Evolutionary conservation across 1,284 basidiomycete genomes (phyloP), one percentile per base, ranked within the genome.

Genomic region (Bjerkandera adusta): DNA sequence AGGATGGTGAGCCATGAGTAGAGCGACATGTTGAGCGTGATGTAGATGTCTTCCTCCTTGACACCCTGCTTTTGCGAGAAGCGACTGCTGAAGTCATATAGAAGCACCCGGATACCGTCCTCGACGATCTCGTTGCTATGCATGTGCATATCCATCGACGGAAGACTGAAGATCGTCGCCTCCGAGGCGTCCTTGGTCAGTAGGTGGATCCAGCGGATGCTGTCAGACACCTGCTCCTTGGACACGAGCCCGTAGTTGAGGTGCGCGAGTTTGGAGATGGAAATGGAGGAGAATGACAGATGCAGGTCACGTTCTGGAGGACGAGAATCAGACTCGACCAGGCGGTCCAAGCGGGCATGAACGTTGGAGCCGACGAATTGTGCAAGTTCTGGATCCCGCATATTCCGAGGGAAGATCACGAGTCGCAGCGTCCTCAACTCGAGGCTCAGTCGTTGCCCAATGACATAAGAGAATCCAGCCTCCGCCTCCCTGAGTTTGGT

Each of bases 61-160:
- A 26, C 34, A 12, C 73, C 76, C 43, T 72, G 69, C 18, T 71
- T 68, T 34, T 77, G 74, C 27, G 75, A 64, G 60, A 90, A 90
- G 45, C 75, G 70, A 58, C 85, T 89, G 62, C 81, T 70, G 65
- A 91, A 91, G 57, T 85, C 79, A 56, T 91, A 91, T 4, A 71
- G 59, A 16, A 91, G 70, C 10, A 65, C 62, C 36, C 68, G 68
- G 27, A 56, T 57, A 10, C 57, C 49, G 12, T 75, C 72, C 40
- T 70, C 65, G 13, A 63, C 45, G 3, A 56, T 61, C 57, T 89
- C 83, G 49, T 87, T 77, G 53, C 84, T 87, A 40, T 70, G 65
- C 87, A 91, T 91, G 43, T 76, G 71, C 71, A 91, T 87, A 46
- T 73, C 75, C 85, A 90, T 89, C 2, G 85, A 78, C 5, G 88